Evolutionary conservation across 83 land plant species (phyloP).

Genomic region (Isoetes engelmannii): DNA sequence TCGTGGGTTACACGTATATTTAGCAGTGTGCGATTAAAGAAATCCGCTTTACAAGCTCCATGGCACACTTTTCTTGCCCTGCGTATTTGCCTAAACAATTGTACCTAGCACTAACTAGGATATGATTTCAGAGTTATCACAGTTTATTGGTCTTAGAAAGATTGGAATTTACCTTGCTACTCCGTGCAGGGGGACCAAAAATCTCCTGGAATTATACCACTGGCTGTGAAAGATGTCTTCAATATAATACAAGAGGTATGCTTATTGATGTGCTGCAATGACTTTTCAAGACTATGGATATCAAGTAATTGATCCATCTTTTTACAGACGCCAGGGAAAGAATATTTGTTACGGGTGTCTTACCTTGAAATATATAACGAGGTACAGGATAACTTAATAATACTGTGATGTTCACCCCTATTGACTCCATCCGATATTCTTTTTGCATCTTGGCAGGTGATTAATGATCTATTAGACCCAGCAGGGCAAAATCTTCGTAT

Average conservation of each 20-base stretch:
- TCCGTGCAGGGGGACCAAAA: constrained; percentile 70
- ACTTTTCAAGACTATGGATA: constrained; percentile 6
- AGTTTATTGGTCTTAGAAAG: too few relatives aligned
- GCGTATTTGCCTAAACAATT: too few relatives aligned
- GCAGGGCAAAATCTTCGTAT: constrained; percentile 23
- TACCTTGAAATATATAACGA: constrained; percentile 99
- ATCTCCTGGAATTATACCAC: constrained; percentile 88
- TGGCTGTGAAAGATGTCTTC: constrained; percentile 91
- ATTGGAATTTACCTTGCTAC: too few relatives aligned
- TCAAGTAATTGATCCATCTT: constrained; percentile 2
- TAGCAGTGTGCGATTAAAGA: too few relatives aligned
- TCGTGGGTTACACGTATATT: too few relatives aligned
- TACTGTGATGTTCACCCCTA: too few relatives aligned
- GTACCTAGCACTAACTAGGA: too few relatives aligned
- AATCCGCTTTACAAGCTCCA: too few relatives aligned
- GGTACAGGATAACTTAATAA: too few relatives aligned
- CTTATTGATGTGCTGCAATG: background rate
- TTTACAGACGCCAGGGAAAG: constrained; percentile 70
- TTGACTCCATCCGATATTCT: background rate
- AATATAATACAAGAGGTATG: constrained; percentile 88
- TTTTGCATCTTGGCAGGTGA: constrained; percentile 9
- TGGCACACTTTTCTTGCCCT: too few relatives aligned
- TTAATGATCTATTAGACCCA: constrained; percentile 15
- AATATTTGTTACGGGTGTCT: constrained; percentile 89
- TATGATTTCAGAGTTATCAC: too few relatives aligned